These are phyloP conservation scores for Fusarium sp. DNA, from an alignment of 2,329 filamentous ascomycete species.

Conservation along the genomic window DNA sequence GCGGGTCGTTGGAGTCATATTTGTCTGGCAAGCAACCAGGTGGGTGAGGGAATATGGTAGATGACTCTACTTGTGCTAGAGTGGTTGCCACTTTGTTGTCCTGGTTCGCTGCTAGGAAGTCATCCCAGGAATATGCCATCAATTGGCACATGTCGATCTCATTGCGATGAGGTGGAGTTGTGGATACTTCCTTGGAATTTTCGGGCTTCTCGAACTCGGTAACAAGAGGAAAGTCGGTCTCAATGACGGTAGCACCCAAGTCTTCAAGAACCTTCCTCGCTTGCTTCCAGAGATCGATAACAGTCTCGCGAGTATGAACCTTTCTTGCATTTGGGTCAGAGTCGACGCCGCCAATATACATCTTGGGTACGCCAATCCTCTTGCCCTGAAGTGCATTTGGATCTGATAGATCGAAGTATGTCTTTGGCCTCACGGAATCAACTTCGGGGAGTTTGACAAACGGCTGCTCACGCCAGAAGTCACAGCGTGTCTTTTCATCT, in stretches of 20 bases:
- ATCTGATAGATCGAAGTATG: conserved; percentile 9
- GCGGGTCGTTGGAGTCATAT: conserved; percentile 4
- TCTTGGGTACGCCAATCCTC: conserved; percentile 24
- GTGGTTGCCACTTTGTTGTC: neutral
- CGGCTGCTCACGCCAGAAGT: conserved; percentile 33
- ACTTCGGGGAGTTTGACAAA: conserved; percentile 11
- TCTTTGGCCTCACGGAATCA: conserved; percentile 2
- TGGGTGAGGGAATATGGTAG: neutral
- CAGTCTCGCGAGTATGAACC: neutral
- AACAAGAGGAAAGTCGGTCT: conserved; percentile 3
- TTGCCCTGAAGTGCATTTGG: conserved; percentile 11
- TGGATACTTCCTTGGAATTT: neutral
- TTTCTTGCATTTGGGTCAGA: neutral
- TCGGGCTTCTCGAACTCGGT: neutral
- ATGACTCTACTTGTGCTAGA: neutral
- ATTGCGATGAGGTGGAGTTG: conserved; percentile 7
- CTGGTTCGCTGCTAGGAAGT: neutral
- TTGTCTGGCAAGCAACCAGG: neutral
- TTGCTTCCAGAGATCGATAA: neutral
- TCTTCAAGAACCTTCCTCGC: conserved; percentile 1
- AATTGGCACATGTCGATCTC: conserved; percentile 14
- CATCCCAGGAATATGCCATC: conserved; percentile 18
- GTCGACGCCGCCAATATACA: conserved; percentile 16
- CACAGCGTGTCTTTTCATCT: conserved; percentile 5
- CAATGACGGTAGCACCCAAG: neutral